Base-by-base conservation (phyloP, 371 early-diverging fungal species). In the Mucor sp. region DNA sequence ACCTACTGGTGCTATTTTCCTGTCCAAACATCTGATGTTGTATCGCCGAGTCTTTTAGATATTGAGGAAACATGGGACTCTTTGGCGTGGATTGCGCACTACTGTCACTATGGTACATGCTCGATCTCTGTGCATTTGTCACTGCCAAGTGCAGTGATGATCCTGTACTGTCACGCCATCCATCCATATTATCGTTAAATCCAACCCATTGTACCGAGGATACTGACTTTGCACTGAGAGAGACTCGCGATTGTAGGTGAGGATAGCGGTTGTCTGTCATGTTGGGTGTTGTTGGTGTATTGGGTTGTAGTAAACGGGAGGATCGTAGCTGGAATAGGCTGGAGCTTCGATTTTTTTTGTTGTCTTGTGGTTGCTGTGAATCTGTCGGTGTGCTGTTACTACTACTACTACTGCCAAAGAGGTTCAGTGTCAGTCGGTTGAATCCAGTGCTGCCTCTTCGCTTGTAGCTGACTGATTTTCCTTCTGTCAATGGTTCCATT, bases 141-240 rank as follows among this genome's bases (percentile, higher is more conserved):
- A 78, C 74, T 7, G 79, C 71, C 47, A 78, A 62, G 55, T 76
- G 79, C 25, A 62, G 33, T 3, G 67, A 62, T 2, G 65, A 65
- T 39, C 64, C 60, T 6, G 65, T 41, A 30, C 66, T 66, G 32
- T 55, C 60, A 17, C 66, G 47, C 69, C 75, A 71, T 23, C 58
- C 60, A 33, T 79, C 80, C 80, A 79, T 79, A 17, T 60, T 62
- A 30, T 79, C 74, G 58, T 79, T 79, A 25, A 79, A 79, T 25
- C 70, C 77, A 1, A 79, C 75, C 80, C 80, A 79, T 25, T 79
- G 80, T 3, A 79, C 67, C 4, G 77, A 77, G 0, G 74, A 60
- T 3, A 79, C 80, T 0, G 80, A 79, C n/a, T 67, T 69, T 1
- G 67, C 68, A 25, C 74, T 71, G 6, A 71, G 21, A 2, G 78